Evolutionary conservation across 768 basidiomycete species (phyloP).

Genomic region (Cubamyces lactineus): DNA sequence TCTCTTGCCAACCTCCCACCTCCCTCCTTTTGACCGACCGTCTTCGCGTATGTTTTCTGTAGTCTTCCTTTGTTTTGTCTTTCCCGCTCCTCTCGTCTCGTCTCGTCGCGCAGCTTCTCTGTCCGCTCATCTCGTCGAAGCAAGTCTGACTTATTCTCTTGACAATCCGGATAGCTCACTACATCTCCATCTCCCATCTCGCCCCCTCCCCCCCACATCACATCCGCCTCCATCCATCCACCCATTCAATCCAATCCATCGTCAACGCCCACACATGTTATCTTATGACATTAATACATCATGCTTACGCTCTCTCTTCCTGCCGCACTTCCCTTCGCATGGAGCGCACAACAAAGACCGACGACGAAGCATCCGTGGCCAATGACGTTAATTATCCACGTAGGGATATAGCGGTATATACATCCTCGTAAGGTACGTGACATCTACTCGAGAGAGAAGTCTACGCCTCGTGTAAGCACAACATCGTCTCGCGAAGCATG

Average conservation of each 20-base stretch:
- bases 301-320: constrained; percentile 17
- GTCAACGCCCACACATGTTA: constrained; percentile 29
- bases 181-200: constrained; percentile 27
- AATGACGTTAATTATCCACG: not conserved
- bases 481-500: constrained; percentile 12
- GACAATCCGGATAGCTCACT: constrained; percentile 34
- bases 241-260: constrained; percentile 30
- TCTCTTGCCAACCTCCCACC: not conserved
- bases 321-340: not conserved
- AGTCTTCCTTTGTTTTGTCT: constrained; percentile 24
- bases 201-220: constrained; percentile 25
- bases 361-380: not conserved
- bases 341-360: not conserved
- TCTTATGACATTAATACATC: constrained; percentile 30
- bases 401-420: constrained; percentile 9
- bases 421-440: constrained; percentile 14
- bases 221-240: not conserved
- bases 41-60: constrained; percentile 18
- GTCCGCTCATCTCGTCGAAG: constrained; percentile 37
- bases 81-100: constrained; percentile 21
- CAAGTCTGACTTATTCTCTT: constrained; percentile 42
- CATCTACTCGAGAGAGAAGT: not conserved
- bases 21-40: not conserved
- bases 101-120: constrained; percentile 29
- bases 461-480: constrained; percentile 1